Evolutionary conservation across 306 rosid species (phyloP).

Genomic region (Mimosa pudica): DNA sequence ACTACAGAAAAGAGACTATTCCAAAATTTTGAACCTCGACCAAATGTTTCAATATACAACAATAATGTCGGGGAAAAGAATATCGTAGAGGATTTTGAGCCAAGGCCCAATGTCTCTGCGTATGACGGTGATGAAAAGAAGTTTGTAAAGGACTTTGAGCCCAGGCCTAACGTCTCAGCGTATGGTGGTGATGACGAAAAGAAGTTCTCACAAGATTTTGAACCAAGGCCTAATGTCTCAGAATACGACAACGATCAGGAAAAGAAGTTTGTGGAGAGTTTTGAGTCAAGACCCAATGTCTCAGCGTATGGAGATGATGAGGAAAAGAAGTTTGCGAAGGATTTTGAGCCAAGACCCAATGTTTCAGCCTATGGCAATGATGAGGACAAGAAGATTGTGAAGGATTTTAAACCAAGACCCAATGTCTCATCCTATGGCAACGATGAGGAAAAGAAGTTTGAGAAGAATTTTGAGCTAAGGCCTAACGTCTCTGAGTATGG

Average conservation of each 20-base stretch:
- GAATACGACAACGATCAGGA: background rate
- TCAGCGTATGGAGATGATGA: background rate
- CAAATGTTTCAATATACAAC: background rate
- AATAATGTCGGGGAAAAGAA: background rate
- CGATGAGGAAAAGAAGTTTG: background rate
- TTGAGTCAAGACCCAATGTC: background rate
- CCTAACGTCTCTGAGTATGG: background rate
- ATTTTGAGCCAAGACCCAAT: background rate
- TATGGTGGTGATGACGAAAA: background rate
- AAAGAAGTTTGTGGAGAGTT: background rate
- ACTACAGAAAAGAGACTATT: background rate
- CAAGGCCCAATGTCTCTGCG: background rate
- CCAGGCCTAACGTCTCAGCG: background rate
- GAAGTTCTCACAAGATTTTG: background rate
- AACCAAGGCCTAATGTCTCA: background rate
- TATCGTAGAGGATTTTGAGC: slow-evolving; percentile 23
- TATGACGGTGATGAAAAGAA: background rate
- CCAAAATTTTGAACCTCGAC: background rate
- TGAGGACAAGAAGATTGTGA: background rate
- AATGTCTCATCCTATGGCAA: background rate
- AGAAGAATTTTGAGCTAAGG: background rate
- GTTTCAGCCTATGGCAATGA: background rate
- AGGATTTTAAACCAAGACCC: slow-evolving; percentile 1
- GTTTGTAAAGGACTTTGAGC: background rate
- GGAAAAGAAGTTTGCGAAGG: background rate